A percentile compares a stretch with the other conserved stretches of the same genome.
These are phyloP conservation scores for Aspergillus ustus DNA, from an alignment of 2,329 filamentous ascomycete species.

Conservation along the genomic window DNA sequence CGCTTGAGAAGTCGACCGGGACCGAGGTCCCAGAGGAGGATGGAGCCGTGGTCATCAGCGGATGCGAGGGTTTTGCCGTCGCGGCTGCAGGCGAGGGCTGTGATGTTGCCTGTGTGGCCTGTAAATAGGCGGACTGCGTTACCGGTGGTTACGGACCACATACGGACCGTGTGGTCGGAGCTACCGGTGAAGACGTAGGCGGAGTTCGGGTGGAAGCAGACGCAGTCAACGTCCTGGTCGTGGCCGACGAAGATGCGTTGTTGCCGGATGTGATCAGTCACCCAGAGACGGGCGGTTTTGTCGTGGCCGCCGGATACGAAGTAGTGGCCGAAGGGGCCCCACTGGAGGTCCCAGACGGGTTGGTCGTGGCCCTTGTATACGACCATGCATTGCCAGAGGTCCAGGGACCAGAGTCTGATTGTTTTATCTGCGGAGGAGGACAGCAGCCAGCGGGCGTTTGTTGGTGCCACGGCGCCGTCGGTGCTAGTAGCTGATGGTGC, in stretches of 20 bases:
- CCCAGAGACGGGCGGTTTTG: slow-evolving; percentile 88
- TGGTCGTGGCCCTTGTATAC: slow-evolving; percentile 92
- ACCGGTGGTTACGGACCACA: slow-evolving; percentile 94
- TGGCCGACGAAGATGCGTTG: slow-evolving; percentile 89
- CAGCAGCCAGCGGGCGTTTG: slow-evolving; percentile 74
- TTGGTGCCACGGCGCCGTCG: slow-evolving; percentile 57
- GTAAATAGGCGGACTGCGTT: slow-evolving; percentile 89
- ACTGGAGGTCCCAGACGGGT: slow-evolving; percentile 84
- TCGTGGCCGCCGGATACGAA: slow-evolving; percentile 88
- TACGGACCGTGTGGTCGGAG: slow-evolving; percentile 89
- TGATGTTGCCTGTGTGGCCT: slow-evolving; percentile 87
- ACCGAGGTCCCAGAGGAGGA: slow-evolving; percentile 92
- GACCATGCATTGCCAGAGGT: slow-evolving; percentile 89
- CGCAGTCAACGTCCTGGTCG: slow-evolving; percentile 85
- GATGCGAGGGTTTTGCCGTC: slow-evolving; percentile 91
- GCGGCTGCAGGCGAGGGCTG: slow-evolving; percentile 79
- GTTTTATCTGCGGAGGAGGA: slow-evolving; percentile 88
- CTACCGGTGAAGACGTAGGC: slow-evolving; percentile 92
- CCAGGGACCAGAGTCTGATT: slow-evolving; percentile 89
- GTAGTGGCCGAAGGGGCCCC: slow-evolving; percentile 94
- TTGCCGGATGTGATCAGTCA: slow-evolving; percentile 88
- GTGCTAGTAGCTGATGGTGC: slow-evolving; percentile 68
- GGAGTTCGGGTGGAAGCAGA: slow-evolving; percentile 95
- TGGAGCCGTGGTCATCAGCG: slow-evolving; percentile 84
- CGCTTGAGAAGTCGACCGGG: slow-evolving; percentile 86